Conservation (phyloP, 2,329 filamentous ascomycete species). For the Colletotrichum noveboracense region DNA sequence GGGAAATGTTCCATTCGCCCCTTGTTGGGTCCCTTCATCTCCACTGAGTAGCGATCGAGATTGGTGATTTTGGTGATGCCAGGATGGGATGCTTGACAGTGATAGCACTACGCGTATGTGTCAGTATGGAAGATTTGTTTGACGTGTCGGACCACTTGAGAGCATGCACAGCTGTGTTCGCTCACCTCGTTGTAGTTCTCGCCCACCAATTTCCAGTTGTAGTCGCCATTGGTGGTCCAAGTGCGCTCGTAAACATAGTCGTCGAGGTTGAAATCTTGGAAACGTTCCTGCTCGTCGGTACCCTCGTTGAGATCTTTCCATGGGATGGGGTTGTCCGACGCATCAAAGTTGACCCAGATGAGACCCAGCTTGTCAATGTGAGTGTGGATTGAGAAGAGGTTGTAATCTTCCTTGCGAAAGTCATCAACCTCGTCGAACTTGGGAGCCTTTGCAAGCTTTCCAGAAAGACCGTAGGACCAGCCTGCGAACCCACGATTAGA, state of each 20-base stretch:
- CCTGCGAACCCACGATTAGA: constrained; percentile 23
- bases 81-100: not conserved
- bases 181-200: constrained; percentile 51
- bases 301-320: constrained; percentile 46
- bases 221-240: constrained; percentile 35
- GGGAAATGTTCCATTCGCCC: constrained; percentile 39
- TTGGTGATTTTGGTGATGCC: not conserved
- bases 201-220: constrained; percentile 44
- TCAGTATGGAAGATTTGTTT: not conserved
- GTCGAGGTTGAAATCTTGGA: constrained; percentile 25
- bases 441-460: constrained; percentile 48
- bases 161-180: constrained; percentile 17
- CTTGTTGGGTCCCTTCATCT: constrained; percentile 33
- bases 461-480: constrained; percentile 49
- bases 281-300: constrained; percentile 26
- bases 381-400: constrained; percentile 49
- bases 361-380: constrained; percentile 50
- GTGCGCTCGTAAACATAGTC: constrained; percentile 31
- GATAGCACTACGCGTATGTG: not conserved
- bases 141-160: not conserved
- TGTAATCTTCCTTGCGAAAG: constrained; percentile 44
- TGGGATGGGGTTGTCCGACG: constrained; percentile 32
- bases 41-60: constrained; percentile 27
- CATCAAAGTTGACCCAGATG: constrained; percentile 55
- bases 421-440: constrained; percentile 42